These are phyloP conservation scores for Monilinia laxa DNA, from an alignment of 2,329 filamentous ascomycete genomes.

Conservation along the genomic window DNA sequence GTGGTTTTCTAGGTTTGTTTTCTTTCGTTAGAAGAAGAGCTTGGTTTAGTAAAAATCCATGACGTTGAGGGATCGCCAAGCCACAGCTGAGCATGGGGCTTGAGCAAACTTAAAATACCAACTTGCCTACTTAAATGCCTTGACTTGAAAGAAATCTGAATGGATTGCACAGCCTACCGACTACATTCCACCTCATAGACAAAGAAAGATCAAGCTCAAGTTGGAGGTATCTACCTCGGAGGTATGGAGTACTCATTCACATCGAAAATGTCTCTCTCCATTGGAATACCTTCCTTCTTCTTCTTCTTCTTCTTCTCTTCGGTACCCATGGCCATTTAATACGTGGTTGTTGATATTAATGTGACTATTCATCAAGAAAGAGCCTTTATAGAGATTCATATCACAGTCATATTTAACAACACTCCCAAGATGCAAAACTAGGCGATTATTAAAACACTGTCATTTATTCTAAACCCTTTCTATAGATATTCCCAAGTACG, in stretches of 20 bases:
- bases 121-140: background rate
- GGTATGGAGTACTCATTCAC: background rate
- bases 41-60: constrained; percentile 19
- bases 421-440: background rate
- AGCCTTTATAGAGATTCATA: background rate
- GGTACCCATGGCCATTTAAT: too few relatives aligned
- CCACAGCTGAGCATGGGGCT: constrained; percentile 18
- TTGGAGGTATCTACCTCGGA: too few relatives aligned
- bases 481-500: constrained; percentile 16
- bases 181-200: background rate
- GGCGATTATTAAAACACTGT: background rate
- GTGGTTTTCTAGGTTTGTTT: constrained; percentile 15
- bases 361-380: background rate
- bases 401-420: background rate
- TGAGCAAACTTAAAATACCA: constrained; percentile 7
- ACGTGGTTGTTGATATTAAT: too few relatives aligned
- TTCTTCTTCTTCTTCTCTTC: background rate
- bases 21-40: constrained; percentile 22
- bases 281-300: too few relatives aligned
- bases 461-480: constrained; percentile 22
- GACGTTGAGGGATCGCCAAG: constrained; percentile 23
- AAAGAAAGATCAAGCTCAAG: background rate
- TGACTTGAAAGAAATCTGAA: constrained; percentile 4
- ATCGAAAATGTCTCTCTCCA: background rate
- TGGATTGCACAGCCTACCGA: background rate